Evolutionary conservation across 1,284 basidiomycete genomes (phyloP).

Genomic region (Salmacisia buchloeana): DNA sequence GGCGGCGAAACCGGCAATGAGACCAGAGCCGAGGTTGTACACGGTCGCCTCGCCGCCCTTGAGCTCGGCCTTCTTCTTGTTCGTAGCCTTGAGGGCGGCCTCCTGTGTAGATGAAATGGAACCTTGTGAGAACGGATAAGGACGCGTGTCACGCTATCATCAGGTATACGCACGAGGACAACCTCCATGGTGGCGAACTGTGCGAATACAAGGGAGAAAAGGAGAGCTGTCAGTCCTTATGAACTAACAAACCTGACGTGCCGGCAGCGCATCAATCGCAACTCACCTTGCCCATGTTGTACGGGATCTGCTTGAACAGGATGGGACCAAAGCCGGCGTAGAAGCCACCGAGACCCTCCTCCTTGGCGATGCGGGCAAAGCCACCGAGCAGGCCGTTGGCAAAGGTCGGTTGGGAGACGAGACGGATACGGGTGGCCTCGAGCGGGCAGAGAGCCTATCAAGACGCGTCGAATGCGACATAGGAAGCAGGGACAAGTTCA

Average conservation of each 20-base stretch:
- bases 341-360: slow-evolving; percentile 49
- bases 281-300: slow-evolving; percentile 57
- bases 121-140: background rate
- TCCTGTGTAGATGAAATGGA: slow-evolving; percentile 33
- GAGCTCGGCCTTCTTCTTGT: slow-evolving; percentile 56
- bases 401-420: slow-evolving; percentile 49
- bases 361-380: slow-evolving; percentile 42
- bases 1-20: slow-evolving; percentile 49
- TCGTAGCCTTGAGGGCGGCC: slow-evolving; percentile 54
- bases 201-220: background rate
- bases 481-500: background rate
- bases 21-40: slow-evolving; percentile 49
- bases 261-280: slow-evolving; percentile 4
- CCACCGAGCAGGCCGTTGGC: slow-evolving; percentile 48
- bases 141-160: background rate
- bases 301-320: slow-evolving; percentile 49
- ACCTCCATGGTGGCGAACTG: slow-evolving; percentile 37
- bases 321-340: slow-evolving; percentile 54
- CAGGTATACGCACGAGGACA: slow-evolving; percentile 21
- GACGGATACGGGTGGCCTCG: slow-evolving; percentile 51
- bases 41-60: slow-evolving; percentile 42
- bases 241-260: too few relatives aligned
- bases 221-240: too few relatives aligned
- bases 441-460: slow-evolving; percentile 43
- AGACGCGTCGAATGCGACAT: background rate